Base-by-base conservation (phyloP, 768 basidiomycete species). In the Lactarius psammicola region DNA sequence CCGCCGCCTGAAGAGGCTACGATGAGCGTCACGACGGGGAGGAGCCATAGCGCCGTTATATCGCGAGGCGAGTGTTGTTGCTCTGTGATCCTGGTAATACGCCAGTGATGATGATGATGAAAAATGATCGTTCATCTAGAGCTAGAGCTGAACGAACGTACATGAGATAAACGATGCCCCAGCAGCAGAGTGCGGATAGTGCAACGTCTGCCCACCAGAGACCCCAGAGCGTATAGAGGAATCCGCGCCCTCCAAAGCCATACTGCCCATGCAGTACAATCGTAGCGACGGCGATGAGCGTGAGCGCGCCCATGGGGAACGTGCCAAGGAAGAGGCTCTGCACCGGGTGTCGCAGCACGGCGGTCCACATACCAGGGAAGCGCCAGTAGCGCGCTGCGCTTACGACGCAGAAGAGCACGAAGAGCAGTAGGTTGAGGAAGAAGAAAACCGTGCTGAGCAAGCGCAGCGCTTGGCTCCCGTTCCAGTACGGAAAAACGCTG, bases 21-120 rank as follows among this genome's bases (percentile, higher is more conserved):
- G 53, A 89, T 82, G 18, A 88, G 80, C 0, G 90, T 84, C 3
- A 93, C 87, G 13, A 90, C 83, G 0, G 92, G 92, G 34, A 93
- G 85, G 9, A 92, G 78, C 90, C 90, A 92, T 26, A 80, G 74
- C 28, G 86, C 76, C 0, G 85, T 85, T 81, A 91, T 82, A 1
- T 76, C 72, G 51, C 81, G 77, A 6, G 87, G 71, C 0, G 84
- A 75, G 71, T 91, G 87, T 7, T 78, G 76, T 23, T 92, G 87
- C 11, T 38, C 40, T 28, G 63, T 49, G 8, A 60, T 60, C 61
- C 63, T 67, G n/a, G 26, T n/a, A n/a, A n/a, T n/a, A n/a, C n/a
- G n/a, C n/a, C n/a, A n/a, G n/a, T n/a, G n/a, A n/a, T n/a, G n/a
- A n/a, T n/a, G n/a, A n/a, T n/a, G 33, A 13, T 46, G 30, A 33